Evolutionary conservation across 441 rosid species (phyloP).

Genomic region (Bruguiera hainesii): DNA sequence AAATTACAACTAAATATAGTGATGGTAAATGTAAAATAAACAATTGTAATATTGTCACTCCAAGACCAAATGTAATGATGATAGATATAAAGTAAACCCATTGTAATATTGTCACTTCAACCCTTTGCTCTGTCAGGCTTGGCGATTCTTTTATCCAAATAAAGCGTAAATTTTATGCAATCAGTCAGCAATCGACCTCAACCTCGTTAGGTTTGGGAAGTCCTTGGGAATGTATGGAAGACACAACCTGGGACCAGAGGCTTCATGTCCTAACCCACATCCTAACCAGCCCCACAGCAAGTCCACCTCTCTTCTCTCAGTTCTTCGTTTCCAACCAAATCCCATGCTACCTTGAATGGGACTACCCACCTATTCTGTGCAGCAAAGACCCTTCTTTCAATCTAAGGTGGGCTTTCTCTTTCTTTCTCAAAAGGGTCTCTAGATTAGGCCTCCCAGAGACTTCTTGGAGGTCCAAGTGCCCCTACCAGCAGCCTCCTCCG

Average conservation of each 20-base stretch:
- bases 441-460: constrained; percentile 51
- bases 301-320: constrained; percentile 70
- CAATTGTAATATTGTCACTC: too few relatives aligned
- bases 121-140: too few relatives aligned
- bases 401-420: constrained; percentile 53
- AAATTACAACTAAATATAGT: too few relatives aligned
- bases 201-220: background rate
- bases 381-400: constrained; percentile 31
- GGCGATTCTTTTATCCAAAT: too few relatives aligned
- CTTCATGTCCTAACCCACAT: constrained; percentile 63
- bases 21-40: too few relatives aligned
- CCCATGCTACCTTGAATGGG: constrained; percentile 68
- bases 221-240: constrained; percentile 29
- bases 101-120: too few relatives aligned
- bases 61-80: too few relatives aligned
- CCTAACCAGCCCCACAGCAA: constrained; percentile 61
- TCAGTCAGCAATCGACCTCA: background rate
- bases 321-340: constrained; percentile 52
- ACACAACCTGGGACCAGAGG: constrained; percentile 53
- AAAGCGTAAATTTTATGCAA: too few relatives aligned
- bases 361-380: constrained; percentile 74
- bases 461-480: constrained; percentile 79
- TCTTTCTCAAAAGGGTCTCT: constrained; percentile 55
- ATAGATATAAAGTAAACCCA: too few relatives aligned
- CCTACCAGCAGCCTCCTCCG: constrained; percentile 73